Percentiles rank a stretch among this genome's conserved stretches.
Evolutionary conservation across 2,329 filamentous ascomycete genomes (phyloP).

Genomic region (Pseudocercospora ulei): DNA sequence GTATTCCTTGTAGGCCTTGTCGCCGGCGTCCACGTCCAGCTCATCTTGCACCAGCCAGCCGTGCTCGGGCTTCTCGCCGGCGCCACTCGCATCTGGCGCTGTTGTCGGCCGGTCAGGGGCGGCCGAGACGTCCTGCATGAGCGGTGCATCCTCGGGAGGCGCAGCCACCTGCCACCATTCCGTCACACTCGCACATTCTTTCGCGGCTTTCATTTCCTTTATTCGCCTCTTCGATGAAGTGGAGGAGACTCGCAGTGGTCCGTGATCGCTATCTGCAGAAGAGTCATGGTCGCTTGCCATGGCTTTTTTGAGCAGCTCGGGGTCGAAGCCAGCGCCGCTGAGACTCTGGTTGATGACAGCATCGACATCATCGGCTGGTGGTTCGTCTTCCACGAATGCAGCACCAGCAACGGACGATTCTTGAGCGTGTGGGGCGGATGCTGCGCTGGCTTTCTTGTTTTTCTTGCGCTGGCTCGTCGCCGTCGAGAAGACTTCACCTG

Average conservation of each 20-base stretch:
- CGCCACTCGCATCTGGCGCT: background rate
- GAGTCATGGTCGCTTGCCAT: conserved; percentile 29
- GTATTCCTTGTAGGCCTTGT: conserved; percentile 30
- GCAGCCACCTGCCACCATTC: conserved; percentile 2
- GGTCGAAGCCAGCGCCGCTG: conserved; percentile 32
- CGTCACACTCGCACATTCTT: conserved; percentile 21
- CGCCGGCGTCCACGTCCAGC: conserved; percentile 33
- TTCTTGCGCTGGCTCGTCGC: conserved; percentile 32
- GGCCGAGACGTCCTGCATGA: conserved; percentile 1
- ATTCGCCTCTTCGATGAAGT: conserved; percentile 38
- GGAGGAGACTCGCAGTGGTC: conserved; percentile 30
- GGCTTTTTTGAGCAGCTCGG: conserved; percentile 34
- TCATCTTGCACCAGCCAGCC: conserved; percentile 23
- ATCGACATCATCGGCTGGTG: conserved; percentile 29
- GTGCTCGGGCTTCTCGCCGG: conserved; percentile 10
- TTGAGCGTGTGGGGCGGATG: conserved; percentile 1
- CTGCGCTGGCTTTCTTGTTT: conserved; percentile 30
- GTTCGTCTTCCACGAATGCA: background rate
- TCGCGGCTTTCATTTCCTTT: conserved; percentile 43
- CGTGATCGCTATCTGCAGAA: conserved; percentile 14
- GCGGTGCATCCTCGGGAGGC: background rate
- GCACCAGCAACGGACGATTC: background rate
- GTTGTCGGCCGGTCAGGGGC: background rate
- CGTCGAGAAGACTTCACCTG: conserved; percentile 26
- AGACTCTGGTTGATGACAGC: conserved; percentile 34